These are phyloP conservation scores for Colletotrichum kahawae DNA, from an alignment of 2,329 filamentous ascomycete genomes.

Conservation along the genomic window DNA sequence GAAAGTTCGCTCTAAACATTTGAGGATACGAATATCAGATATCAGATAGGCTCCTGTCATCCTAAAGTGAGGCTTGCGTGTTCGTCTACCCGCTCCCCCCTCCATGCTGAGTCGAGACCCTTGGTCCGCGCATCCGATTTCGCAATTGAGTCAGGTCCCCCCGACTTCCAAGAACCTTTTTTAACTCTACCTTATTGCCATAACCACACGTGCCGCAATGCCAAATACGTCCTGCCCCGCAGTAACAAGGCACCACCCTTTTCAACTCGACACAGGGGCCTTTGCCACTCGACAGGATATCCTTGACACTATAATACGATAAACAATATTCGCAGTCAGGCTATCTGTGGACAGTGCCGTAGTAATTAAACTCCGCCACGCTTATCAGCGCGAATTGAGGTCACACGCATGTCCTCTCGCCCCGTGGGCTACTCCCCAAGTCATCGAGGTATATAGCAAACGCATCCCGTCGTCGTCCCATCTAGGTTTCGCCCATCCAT, in stretches of 20 bases:
- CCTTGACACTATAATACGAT: background rate
- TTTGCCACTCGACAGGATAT: background rate
- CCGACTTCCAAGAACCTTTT: background rate
- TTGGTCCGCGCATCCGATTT: background rate
- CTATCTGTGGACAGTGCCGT: background rate
- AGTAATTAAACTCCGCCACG: background rate
- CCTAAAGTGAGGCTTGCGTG: background rate
- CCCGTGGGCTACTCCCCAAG: background rate
- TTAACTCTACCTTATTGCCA: background rate
- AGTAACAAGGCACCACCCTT: background rate
- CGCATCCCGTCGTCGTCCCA: background rate
- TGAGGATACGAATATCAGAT: background rate
- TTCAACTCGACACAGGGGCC: background rate
- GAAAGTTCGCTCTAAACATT: background rate
- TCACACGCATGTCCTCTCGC: background rate
- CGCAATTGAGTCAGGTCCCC: background rate
- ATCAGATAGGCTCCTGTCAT: background rate
- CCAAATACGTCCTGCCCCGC: background rate
- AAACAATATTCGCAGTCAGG: background rate
- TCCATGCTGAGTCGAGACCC: background rate
- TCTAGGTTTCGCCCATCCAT: background rate
- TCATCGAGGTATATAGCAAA: background rate
- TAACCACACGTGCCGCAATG: background rate
- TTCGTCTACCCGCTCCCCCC: background rate
- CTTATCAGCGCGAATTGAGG: background rate